Evolutionary conservation across 345 rosid species (phyloP).

Genomic region (Fremontodendron californicum): DNA sequence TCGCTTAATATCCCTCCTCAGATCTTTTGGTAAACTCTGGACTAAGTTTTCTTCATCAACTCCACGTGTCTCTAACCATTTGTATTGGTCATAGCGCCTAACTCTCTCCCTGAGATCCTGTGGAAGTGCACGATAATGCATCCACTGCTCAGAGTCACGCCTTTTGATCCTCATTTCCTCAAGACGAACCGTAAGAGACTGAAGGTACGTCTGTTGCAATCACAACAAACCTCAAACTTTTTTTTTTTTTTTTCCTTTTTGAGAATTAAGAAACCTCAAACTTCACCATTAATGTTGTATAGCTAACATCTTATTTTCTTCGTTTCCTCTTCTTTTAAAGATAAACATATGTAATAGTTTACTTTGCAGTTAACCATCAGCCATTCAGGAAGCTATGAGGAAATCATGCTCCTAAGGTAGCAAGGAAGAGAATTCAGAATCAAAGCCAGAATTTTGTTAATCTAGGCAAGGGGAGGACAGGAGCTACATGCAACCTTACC

Average conservation of each 20-base stretch:
- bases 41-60: conserved; percentile 67
- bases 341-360: conserved; percentile 1
- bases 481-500: not conserved
- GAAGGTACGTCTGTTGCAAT: not conserved
- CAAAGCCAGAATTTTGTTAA: not conserved
- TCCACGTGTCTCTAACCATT: conserved; percentile 70
- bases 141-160: conserved; percentile 63
- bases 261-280: not conserved
- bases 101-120: conserved; percentile 58
- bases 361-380: not conserved
- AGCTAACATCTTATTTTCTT: too few species aligned
- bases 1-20: conserved; percentile 27
- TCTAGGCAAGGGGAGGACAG: not conserved
- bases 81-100: conserved; percentile 64
- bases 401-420: not conserved
- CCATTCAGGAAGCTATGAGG: conserved; percentile 1
- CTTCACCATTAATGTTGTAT: not conserved
- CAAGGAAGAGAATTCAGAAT: not conserved
- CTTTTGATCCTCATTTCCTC: not conserved
- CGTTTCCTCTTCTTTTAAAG: not conserved
- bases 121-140: conserved; percentile 84
- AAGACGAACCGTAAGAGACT: too few species aligned
- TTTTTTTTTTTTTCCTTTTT: too few species aligned
- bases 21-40: conserved; percentile 48
- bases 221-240: not conserved